Conservation (phyloP, 2,329 filamentous ascomycete species). For the Talaromyces rugulosus region DNA sequence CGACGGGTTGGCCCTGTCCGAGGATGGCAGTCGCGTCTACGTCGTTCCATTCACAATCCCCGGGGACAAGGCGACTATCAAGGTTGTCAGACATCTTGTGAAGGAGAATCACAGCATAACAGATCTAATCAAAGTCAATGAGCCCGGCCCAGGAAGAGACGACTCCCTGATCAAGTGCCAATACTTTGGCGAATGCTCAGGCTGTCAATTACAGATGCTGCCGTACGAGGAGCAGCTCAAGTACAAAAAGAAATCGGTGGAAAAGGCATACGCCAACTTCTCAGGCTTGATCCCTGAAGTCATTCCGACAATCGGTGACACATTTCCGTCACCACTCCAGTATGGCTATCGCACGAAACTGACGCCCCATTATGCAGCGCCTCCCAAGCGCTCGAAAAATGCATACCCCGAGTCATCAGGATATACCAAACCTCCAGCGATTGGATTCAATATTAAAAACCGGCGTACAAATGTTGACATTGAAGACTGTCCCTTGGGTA, state of each 20-base stretch:
- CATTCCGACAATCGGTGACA: conserved; percentile 73
- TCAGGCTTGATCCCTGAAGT: conserved; percentile 72
- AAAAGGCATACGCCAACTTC: conserved; percentile 90
- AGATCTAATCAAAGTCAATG: conserved; percentile 75
- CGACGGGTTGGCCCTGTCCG: conserved; percentile 76
- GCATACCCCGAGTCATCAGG: conserved; percentile 43
- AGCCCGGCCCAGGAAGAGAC: conserved; percentile 70
- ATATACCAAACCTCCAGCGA: conserved; percentile 58
- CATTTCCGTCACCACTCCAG: conserved; percentile 83
- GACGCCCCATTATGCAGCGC: conserved; percentile 90
- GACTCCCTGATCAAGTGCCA: conserved; percentile 72
- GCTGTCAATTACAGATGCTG: conserved; percentile 97
- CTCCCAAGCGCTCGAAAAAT: conserved; percentile 53
- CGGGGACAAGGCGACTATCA: conserved; percentile 74
- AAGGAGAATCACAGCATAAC: conserved; percentile 67
- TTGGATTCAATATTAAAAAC: conserved; percentile 91
- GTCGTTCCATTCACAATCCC: conserved; percentile 85
- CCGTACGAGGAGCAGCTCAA: conserved; percentile 79
- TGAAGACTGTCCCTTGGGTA: conserved; percentile 95
- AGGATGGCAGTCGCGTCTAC: conserved; percentile 66
- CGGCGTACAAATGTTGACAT: conserved; percentile 79
- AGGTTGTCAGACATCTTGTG: conserved; percentile 68
- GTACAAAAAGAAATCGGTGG: conserved; percentile 80
- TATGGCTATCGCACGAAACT: conserved; percentile 96
- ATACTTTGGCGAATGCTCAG: conserved; percentile 84